Evolutionary conservation across 129 eudicot genomes (phyloP), one percentile per base, ranked within the genome.

Genomic region (Tagetes erecta): DNA sequence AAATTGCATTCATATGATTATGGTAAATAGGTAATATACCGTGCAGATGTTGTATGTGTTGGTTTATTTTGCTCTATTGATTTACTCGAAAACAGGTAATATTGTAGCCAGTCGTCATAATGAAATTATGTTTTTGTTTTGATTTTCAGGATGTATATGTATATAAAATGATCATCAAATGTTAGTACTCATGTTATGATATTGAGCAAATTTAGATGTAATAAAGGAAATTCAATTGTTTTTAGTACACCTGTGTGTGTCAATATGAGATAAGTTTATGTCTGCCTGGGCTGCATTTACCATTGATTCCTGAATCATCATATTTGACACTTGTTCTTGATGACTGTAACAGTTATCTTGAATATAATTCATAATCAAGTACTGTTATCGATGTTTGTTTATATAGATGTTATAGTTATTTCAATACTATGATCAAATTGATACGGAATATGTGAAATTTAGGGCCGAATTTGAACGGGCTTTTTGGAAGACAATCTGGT

Each of bases 391-490:
- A 13, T n/a, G 31, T 51, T 51, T 51, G 35, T 55, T 20, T 55
- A 35, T 59, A 0, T 8, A 31, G 33, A 31, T 10, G 40, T 58
- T 33, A 9, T 33, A 2, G 65, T 33, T 31, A 56, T 46, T 20
- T n/a, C 71, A 35, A 33, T 40, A 39, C 34, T 71, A 40, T 62
- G 67, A 39, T 3, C 11, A 71, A 46, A 49, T 49, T 79, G 65
- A 47, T 35, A 5, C 68, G 30, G 38, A 2, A n/a, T 14, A 9
- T 44, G 52, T 64, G 73, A 72, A 35, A 34, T 78, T 46, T 73
- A 92, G 92, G 98, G 72, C 96, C 98, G 13, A 92, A 92, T 74
- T 80, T 89, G 86, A 89, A 86, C 80, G 96, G 98, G 13, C 95
- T 87, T 44, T 89, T 92, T 34, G 94, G 96, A 53, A 89, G 96